Conservation (phyloP, 345 rosid species). For the Eucalyptus lansdowneana region DNA sequence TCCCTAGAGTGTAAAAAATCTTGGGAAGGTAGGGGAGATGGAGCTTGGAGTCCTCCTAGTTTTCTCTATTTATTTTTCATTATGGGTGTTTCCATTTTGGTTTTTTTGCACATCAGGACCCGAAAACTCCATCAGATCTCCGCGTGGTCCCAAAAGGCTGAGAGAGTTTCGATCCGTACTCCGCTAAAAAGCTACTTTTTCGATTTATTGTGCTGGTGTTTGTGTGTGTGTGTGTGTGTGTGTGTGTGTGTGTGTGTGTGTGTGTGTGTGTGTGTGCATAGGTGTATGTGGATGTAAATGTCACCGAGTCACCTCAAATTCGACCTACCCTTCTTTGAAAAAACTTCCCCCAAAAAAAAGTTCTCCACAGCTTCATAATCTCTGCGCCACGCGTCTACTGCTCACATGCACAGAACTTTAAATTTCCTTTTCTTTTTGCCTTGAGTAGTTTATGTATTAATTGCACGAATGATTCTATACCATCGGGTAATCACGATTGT, state of each 20-base stretch:
- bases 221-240: neutral
- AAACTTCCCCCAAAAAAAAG: neutral
- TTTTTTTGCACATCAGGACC: neutral
- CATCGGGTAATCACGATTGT: neutral
- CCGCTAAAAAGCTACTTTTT: conserved; percentile 15
- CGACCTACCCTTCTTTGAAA: neutral
- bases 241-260: neutral
- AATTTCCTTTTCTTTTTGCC: neutral
- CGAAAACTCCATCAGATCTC: neutral
- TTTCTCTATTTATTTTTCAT: neutral
- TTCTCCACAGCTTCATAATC: neutral
- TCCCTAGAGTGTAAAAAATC: neutral
- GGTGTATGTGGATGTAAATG: neutral
- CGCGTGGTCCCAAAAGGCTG: neutral
- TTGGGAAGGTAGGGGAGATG: neutral
- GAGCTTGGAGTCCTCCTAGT: neutral
- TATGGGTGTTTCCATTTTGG: neutral
- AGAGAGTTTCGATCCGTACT: neutral
- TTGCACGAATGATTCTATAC: neutral
- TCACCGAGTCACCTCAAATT: neutral
- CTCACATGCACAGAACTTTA: neutral
- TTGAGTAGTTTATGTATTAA: neutral
- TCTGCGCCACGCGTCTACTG: neutral
- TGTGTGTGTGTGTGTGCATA: neutral
- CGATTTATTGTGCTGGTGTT: conserved; percentile 4